Conservation (phyloP, 2,329 filamentous ascomycete species). For the Fusarium sp. region DNA sequence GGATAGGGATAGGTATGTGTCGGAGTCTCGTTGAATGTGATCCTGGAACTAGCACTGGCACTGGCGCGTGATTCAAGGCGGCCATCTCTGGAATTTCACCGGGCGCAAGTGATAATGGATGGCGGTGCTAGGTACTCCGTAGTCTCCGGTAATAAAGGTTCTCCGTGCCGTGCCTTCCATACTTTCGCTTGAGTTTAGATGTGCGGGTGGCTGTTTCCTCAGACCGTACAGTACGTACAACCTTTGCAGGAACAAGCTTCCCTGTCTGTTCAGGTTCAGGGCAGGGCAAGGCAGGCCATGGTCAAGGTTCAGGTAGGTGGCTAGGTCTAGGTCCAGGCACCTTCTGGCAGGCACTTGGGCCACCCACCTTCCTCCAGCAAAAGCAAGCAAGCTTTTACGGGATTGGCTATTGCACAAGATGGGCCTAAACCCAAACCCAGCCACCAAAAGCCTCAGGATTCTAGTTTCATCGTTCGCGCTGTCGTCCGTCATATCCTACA, state of each 20-base stretch:
- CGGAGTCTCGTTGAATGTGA: slow-evolving; percentile 14
- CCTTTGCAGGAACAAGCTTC: slow-evolving; percentile 23
- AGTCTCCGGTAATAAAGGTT: slow-evolving; percentile 20
- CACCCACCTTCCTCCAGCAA: slow-evolving; percentile 24
- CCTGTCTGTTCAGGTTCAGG: slow-evolving; percentile 17
- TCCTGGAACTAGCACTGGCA: slow-evolving; percentile 4
- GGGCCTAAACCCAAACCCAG: slow-evolving; percentile 26
- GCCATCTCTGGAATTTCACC: slow-evolving; percentile 17
- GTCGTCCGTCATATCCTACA: slow-evolving; percentile 44
- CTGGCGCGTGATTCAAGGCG: slow-evolving; percentile 38
- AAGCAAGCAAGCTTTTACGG: slow-evolving; percentile 4
- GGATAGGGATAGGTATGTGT: background rate
- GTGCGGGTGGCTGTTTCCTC: slow-evolving; percentile 1
- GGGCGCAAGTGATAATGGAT: slow-evolving; percentile 3
- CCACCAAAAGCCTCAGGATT: slow-evolving; percentile 27
- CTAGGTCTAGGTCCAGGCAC: slow-evolving; percentile 9
- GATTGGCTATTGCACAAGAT: slow-evolving; percentile 29
- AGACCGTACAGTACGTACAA: too few species aligned
- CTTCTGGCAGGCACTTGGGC: slow-evolving; percentile 43
- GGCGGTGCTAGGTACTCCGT: slow-evolving; percentile 1
- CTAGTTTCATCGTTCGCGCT: slow-evolving; percentile 37
- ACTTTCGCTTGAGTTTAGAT: background rate
- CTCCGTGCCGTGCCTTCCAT: slow-evolving; percentile 15
- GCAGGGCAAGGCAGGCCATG: slow-evolving; percentile 1
- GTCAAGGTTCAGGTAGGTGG: slow-evolving; percentile 3